Evolutionary conservation across 2,329 filamentous ascomycete species (phyloP), one percentile per base, ranked within the genome.

Genomic region (Cercospora nicotianae): DNA sequence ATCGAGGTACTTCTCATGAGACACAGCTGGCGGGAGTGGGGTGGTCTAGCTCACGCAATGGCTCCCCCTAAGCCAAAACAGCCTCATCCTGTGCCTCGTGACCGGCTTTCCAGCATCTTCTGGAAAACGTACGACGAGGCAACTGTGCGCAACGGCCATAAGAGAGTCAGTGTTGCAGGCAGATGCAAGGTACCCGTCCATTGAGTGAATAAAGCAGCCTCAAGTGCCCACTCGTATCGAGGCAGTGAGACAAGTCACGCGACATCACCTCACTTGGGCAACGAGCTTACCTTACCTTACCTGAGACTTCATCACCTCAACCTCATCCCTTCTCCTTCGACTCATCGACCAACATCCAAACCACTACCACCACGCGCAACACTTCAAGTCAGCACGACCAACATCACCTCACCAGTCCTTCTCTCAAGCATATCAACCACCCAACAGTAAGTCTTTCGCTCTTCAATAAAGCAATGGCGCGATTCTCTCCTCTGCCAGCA

Each of bases 371-470:
- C 62, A 39, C 31, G 20, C 62, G 33, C 31, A 18, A 57, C 48
- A 28, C 48, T 9, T 26, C 48, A 42, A 16, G 48, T 8, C n/a
- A 12, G 13, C 31, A 48, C 33, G 9, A 5, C 30, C 31, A 26
- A 18, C 51, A 13, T 5, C 48, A 10, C 30, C 12, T 18, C 28
- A 7, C 42, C 31, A 31, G 12, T n/a, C 55, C 55, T 36, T n/a
- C 23, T 23, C 23, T 5, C 60, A 28, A 51, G 23, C 61, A 36
- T 33, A 33, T n/a, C 26, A 39, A 48, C 53, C 36, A 58, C 33
- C 39, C 62, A 64, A 59, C 62, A 64, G 62, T 64, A 48, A 64
- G 62, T 58, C 26, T 31, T 48, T 6, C 53, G 18, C 16, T 51
- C 16, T 16, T 8, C 48, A 36, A 39, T 39, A 18, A 36, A 33